phyloP scores from a whole-genome alignment of 2,329 filamentous ascomycete species.

The Penicillium sp. region DNA sequence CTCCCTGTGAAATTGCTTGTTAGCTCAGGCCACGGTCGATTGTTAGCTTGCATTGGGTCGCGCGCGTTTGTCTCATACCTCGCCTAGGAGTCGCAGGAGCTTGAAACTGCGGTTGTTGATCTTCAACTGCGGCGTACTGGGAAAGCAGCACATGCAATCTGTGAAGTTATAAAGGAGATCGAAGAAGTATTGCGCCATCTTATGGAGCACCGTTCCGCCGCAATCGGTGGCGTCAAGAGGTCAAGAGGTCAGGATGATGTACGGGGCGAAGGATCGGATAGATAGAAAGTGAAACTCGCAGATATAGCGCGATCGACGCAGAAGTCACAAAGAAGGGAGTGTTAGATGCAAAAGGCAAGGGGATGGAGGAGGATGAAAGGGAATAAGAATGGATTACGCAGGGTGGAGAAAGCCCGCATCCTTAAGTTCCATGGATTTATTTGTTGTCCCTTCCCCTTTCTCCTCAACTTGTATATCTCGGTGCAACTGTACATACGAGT shows the following conservation, averaged over 20 bases:
- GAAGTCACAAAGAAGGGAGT: neutral
- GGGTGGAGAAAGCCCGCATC: constrained; percentile 13
- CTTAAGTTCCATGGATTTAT: constrained; percentile 13
- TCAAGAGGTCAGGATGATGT: neutral
- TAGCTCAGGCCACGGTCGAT: constrained; percentile 7
- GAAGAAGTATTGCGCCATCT: constrained; percentile 79
- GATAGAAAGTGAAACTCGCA: neutral
- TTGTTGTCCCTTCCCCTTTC: constrained; percentile 21
- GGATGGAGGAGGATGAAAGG: neutral
- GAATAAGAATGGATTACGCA: constrained; percentile 14
- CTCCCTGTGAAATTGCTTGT: constrained; percentile 59
- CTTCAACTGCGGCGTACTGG: constrained; percentile 86
- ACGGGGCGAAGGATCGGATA: neutral
- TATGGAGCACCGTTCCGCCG: neutral
- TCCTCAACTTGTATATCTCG: neutral
- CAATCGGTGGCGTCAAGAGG: neutral
- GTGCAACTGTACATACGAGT: constrained; percentile 1
- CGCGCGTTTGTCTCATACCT: constrained; percentile 55
- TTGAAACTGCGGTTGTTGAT: constrained; percentile 96
- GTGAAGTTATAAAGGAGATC: constrained; percentile 89
- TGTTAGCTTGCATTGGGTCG: neutral
- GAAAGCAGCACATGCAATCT: constrained; percentile 95
- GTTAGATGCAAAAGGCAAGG: constrained; percentile 4
- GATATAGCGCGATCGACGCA: neutral
- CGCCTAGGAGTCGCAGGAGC: constrained; percentile 87